Conservation (phyloP, 495 filamentous ascomycete species). For the Podospora tetraspora region DNA sequence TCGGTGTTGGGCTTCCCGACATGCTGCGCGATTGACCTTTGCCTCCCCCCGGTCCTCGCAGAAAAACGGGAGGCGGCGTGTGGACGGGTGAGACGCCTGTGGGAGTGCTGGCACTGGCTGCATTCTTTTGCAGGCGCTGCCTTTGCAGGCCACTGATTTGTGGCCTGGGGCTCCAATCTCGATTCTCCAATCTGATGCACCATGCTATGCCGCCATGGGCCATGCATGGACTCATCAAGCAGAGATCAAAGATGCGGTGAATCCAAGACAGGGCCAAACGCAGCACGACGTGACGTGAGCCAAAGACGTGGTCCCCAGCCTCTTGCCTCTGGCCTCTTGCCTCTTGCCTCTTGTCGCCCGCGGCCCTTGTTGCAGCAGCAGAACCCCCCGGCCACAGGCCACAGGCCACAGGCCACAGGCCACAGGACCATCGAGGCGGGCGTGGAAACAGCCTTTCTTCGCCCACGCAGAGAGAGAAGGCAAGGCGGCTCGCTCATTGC, state of each 20-base stretch:
- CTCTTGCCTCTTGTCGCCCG: constrained; percentile 6
- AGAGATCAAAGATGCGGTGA: constrained; percentile 19
- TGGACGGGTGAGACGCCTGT: not conserved
- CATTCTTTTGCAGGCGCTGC: not conserved
- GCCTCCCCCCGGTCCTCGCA: not conserved
- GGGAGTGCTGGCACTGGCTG: not conserved
- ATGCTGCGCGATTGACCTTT: not conserved
- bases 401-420: not conserved
- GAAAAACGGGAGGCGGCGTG: not conserved
- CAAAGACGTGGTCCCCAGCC: constrained; percentile 13
- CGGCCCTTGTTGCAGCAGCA: constrained; percentile 8
- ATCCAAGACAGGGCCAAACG: constrained; percentile 17
- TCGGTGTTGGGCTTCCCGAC: not conserved
- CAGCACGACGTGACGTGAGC: constrained; percentile 9
- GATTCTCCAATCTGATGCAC: constrained; percentile 1
- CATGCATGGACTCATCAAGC: not conserved
- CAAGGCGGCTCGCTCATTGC: not conserved
- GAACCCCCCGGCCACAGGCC: not conserved
- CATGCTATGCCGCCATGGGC: not conserved
- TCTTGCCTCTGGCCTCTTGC: not conserved
- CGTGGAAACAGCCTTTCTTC: not conserved
- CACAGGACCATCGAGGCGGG: no score
- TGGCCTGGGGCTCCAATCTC: constrained; percentile 7
- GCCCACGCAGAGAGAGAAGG: not conserved
- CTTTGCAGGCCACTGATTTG: constrained; percentile 3